Evolutionary conservation across 23 red algal genomes (phyloP).

Genomic region (Cyanidium caldarium): DNA sequence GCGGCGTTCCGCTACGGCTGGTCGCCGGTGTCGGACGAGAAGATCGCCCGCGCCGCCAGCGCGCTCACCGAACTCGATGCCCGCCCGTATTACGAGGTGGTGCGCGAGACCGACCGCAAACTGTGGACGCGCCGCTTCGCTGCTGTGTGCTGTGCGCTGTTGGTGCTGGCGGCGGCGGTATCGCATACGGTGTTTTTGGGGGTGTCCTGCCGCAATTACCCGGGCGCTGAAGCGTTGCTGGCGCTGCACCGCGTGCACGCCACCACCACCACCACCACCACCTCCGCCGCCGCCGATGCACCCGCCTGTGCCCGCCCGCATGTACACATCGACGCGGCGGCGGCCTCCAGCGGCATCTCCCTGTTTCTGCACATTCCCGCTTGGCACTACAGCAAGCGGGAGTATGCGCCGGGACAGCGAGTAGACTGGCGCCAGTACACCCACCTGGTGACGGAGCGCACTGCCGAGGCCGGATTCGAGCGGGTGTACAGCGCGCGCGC

Average conservation of each 20-base stretch:
- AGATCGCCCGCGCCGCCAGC: not conserved
- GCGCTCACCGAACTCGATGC: not conserved
- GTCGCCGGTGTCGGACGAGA: not conserved
- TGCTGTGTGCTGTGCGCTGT: not conserved
- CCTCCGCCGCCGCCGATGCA: too few species aligned
- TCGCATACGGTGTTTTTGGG: not conserved
- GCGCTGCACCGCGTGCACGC: not conserved
- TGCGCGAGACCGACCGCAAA: not conserved
- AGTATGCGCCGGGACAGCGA: not conserved
- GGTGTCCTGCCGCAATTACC: not conserved
- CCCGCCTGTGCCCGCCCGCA: not conserved
- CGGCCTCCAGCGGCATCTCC: not conserved
- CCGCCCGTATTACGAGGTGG: not conserved
- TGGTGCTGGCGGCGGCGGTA: not conserved
- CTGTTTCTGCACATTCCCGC: not conserved
- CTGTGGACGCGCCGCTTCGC: not conserved
- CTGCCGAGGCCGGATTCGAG: not conserved
- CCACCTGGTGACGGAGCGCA: not conserved
- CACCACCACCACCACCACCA: not conserved
- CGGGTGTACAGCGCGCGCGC: not conserved
- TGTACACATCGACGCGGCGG: not conserved
- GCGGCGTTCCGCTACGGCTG: not conserved
- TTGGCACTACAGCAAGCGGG: not conserved
- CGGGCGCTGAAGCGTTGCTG: not conserved
- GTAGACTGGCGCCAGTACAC: not conserved